Conservation (phyloP, 208 protist genomes). For the Acanthamoeba divionensis region DNA sequence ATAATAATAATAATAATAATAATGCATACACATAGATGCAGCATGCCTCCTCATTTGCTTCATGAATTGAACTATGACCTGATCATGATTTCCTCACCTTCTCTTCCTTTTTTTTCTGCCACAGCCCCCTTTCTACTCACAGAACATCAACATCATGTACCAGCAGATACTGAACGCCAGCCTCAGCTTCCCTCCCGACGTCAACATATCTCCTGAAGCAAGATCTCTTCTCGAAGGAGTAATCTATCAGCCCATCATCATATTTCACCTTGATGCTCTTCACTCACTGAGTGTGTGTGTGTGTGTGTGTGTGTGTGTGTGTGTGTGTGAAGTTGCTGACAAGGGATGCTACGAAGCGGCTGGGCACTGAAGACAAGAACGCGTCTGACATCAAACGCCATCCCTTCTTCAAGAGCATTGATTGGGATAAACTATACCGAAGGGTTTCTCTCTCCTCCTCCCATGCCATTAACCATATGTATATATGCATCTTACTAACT, state of each 20-base stretch:
- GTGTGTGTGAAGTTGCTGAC: slow-evolving; percentile 49
- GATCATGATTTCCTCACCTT: not conserved
- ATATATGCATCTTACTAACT: too few relatives aligned
- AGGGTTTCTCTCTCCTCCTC: too few relatives aligned
- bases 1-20: too few relatives aligned
- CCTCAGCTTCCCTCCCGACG: slow-evolving; percentile 58
- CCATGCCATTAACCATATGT: too few relatives aligned
- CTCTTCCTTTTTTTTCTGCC: not conserved
- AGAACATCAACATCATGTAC: slow-evolving; percentile 74
- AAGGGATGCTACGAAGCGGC: slow-evolving; percentile 58
- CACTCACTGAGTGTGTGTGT: not conserved
- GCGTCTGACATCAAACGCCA: slow-evolving; percentile 51
- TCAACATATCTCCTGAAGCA: slow-evolving; percentile 22
- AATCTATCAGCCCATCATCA: too few relatives aligned
- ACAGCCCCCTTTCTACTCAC: slow-evolving; percentile 68
- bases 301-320: not conserved
- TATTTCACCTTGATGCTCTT: not conserved
- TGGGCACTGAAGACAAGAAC: not conserved
- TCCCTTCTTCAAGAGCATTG: slow-evolving; percentile 68
- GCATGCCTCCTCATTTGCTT: not conserved
- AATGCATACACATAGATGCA: not conserved
- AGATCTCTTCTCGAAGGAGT: slow-evolving; percentile 58
- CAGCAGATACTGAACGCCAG: slow-evolving; percentile 67
- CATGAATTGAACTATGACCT: slow-evolving; percentile 12
- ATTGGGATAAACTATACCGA: slow-evolving; percentile 67